phyloP scores from a whole-genome alignment of 129 eudicot species.

The Ambrosia artemisiifolia region DNA sequence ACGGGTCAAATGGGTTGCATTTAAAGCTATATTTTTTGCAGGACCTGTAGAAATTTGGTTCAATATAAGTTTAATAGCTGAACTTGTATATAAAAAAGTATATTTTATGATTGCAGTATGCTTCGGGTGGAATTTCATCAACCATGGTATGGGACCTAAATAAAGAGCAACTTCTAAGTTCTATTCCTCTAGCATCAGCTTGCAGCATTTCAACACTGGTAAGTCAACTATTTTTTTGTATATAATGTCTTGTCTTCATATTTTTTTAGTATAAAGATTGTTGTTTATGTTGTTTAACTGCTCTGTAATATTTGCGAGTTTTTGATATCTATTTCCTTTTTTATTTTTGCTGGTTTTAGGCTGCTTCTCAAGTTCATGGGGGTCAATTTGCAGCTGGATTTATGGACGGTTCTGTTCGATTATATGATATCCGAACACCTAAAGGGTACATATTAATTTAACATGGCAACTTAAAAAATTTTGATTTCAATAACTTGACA shows the following conservation, averaged over 20 bases:
- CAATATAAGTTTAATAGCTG: neutral
- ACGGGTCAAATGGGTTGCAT: neutral
- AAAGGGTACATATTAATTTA: slow-evolving; percentile 42
- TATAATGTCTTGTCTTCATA: neutral
- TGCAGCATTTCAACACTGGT: slow-evolving; percentile 87
- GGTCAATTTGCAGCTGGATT: slow-evolving; percentile 93
- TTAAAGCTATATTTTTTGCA: neutral
- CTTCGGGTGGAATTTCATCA: slow-evolving; percentile 84
- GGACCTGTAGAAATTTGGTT: neutral
- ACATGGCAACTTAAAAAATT: neutral
- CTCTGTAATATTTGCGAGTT: neutral
- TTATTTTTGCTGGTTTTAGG: slow-evolving; percentile 34
- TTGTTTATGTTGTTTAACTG: too few species aligned
- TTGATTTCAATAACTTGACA: neutral
- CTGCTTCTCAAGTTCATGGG: slow-evolving; percentile 91
- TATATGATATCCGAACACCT: slow-evolving; percentile 85
- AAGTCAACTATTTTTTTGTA: neutral
- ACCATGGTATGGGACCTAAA: slow-evolving; percentile 95
- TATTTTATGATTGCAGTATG: slow-evolving; percentile 44
- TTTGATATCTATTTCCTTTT: too few species aligned
- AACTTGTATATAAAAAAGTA: neutral
- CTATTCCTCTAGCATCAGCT: slow-evolving; percentile 64
- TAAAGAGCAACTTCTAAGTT: slow-evolving; percentile 79
- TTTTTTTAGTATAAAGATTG: neutral
- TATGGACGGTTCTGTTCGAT: slow-evolving; percentile 83